These are phyloP conservation scores for Globisporangium radiosum DNA, from an alignment of 352 stramenopile species.

Conservation along the genomic window DNA sequence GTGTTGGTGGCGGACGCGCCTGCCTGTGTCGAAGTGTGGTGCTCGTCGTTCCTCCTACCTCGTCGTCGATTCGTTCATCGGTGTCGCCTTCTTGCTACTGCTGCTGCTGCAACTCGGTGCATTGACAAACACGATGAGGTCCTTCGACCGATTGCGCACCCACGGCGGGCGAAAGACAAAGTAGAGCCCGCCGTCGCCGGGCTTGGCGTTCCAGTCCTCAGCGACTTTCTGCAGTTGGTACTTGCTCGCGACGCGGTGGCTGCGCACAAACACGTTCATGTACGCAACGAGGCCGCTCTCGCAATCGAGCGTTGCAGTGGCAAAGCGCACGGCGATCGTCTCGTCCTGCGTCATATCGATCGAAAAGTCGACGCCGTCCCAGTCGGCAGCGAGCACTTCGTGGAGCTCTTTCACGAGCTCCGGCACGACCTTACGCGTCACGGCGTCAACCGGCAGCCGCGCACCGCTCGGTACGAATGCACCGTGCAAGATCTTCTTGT, in stretches of 20 bases:
- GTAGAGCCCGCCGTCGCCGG: conserved; percentile 50
- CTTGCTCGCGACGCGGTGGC: conserved; percentile 56
- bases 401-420: conserved; percentile 72
- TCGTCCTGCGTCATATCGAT: conserved; percentile 53
- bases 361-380: conserved; percentile 47
- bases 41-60: no score
- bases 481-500: conserved; percentile 69
- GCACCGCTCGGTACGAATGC: conserved; percentile 59
- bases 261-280: conserved; percentile 78
- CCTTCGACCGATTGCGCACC: conserved; percentile 55
- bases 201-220: conserved; percentile 75
- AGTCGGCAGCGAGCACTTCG: conserved; percentile 50
- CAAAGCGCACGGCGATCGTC: conserved; percentile 56
- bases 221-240: conserved; percentile 72
- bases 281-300: conserved; percentile 65
- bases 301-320: conserved; percentile 34
- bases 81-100: conserved; percentile 1
- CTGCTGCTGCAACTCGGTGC: not conserved
- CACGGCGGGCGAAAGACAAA: conserved; percentile 55
- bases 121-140: conserved; percentile 38
- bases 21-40: not conserved
- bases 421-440: conserved; percentile 60
- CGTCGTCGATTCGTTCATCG: not conserved
- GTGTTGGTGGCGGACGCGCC: not conserved
- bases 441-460: conserved; percentile 41